A percentile compares a stretch with the other conserved stretches of the same genome.
Evolutionary conservation across 805 yeast species (phyloP).

Genomic region (Metschnikowia dekortorum): DNA sequence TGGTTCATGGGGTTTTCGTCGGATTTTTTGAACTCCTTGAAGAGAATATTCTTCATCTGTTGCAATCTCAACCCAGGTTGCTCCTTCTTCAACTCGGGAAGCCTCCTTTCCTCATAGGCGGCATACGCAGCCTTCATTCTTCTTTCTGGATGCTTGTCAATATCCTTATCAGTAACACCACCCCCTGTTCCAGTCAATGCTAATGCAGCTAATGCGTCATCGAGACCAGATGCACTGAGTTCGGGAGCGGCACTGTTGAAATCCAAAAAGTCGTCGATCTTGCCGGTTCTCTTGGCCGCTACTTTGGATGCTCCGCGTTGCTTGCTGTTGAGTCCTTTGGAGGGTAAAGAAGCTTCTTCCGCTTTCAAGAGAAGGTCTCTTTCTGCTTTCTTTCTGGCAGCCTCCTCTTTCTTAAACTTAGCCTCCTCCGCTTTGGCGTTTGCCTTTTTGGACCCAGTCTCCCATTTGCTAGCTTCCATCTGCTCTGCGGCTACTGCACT

Average conservation of each 20-base stretch:
- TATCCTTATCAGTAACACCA: slow-evolving; percentile 55
- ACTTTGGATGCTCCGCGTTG: slow-evolving; percentile 67
- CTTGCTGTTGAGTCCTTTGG: slow-evolving; percentile 49
- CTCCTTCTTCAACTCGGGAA: slow-evolving; percentile 71
- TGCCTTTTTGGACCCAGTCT: slow-evolving; percentile 64
- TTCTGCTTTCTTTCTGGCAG: slow-evolving; percentile 76
- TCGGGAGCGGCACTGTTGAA: slow-evolving; percentile 46
- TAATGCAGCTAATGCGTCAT: slow-evolving; percentile 74
- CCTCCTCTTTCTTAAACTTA: slow-evolving; percentile 68
- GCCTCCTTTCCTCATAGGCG: slow-evolving; percentile 65
- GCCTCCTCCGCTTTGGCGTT: slow-evolving; percentile 67
- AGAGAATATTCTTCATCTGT: slow-evolving; percentile 68
- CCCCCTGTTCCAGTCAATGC: slow-evolving; percentile 56
- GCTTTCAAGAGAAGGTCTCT: slow-evolving; percentile 62
- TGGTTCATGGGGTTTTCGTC: slow-evolving; percentile 84
- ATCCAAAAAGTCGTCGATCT: slow-evolving; percentile 64
- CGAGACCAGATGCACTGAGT: slow-evolving; percentile 70
- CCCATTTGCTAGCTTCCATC: slow-evolving; percentile 64
- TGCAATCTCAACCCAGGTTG: slow-evolving; percentile 76
- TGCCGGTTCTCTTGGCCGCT: slow-evolving; percentile 56
- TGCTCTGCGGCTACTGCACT: slow-evolving; percentile 44
- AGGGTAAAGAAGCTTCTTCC: slow-evolving; percentile 61
- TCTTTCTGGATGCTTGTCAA: slow-evolving; percentile 87
- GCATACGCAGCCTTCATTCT: slow-evolving; percentile 77
- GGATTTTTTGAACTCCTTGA: slow-evolving; percentile 77